Evolutionary conservation across 1,284 basidiomycete species (phyloP), one percentile per base, ranked within the genome.

Genomic region (Rhodofomes roseus): DNA sequence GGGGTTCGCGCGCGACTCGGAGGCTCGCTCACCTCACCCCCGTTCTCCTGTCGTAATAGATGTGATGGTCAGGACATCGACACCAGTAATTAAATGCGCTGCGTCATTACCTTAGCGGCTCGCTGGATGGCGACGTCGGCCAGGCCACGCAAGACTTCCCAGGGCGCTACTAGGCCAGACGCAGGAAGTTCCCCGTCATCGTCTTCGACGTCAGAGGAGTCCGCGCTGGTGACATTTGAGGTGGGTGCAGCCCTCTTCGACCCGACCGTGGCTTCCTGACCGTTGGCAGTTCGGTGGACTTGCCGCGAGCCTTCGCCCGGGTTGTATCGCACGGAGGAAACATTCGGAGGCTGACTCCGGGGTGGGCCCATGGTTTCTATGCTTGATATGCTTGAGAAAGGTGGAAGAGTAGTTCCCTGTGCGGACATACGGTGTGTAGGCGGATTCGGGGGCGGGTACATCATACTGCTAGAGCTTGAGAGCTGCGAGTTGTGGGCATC

Each of bases 121-220:
- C 87, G 80, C 70, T 90, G 84, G 59, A 86, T 85, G 31, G 90
- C 90, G 43, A 91, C 88, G 74, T 92, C 89, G 31, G 90, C 90
- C 59, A 93, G 73, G 54, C 89, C 88, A 63, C 89, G 80, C 56
- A 93, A 76, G 41, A 92, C 91, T 74, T 92, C 89, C 86, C 89
- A 90, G 50, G 90, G 90, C 6, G 91, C 91, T 59, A 92, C 84
- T 44, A 93, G 80, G 50, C 91, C 90, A 16, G 85, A 85, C 43
- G 90, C 89, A 4, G 92, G 90, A 4, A 95, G 75, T 68, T 90
- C 92, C 7, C 86, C 84, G 62, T 84, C 85, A 53, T 87, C 85
- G 40, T 90, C 88, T 56, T 90, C 87, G 37, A 84, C 71, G 68
- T 93, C 91, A 40, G 90, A 89, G 2, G 89, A 91, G 71, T 91